phyloP scores from a whole-genome alignment of 805 yeast genomes.

The Diddensiella caesifluorescens region DNA sequence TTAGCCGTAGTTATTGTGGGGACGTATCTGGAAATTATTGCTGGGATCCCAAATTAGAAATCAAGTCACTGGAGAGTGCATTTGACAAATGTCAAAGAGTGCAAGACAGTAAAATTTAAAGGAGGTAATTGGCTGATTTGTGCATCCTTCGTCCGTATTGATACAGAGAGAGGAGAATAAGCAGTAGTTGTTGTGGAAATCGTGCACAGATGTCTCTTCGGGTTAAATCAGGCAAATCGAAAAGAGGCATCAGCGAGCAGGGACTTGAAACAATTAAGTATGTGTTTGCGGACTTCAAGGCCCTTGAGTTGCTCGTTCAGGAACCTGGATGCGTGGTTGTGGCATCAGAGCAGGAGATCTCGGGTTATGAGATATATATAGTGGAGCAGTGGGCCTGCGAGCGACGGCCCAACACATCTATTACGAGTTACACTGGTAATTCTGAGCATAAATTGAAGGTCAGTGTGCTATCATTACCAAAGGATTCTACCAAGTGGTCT shows the following conservation, averaged over 20 bases:
- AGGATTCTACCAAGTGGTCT: slow-evolving; percentile 45
- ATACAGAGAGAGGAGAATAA: too few species aligned
- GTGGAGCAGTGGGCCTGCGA: slow-evolving; percentile 93
- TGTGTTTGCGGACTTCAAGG: slow-evolving; percentile 29
- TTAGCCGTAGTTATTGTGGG: too few species aligned
- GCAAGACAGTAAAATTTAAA: too few species aligned
- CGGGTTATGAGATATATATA: slow-evolving; percentile 83
- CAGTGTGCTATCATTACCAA: slow-evolving; percentile 50
- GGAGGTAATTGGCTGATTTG: too few species aligned
- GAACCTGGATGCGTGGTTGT: slow-evolving; percentile 29
- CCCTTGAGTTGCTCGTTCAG: slow-evolving; percentile 21
- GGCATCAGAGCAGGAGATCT: slow-evolving; percentile 43
- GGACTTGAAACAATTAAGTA: slow-evolving; percentile 18
- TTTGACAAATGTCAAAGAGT: too few species aligned
- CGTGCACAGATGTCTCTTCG: too few species aligned
- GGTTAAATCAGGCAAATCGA: too few species aligned
- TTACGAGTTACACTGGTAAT: slow-evolving; percentile 85
- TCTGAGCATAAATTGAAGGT: slow-evolving; percentile 57
- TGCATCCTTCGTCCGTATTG: background rate
- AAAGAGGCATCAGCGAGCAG: too few species aligned
- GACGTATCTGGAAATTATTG: too few species aligned
- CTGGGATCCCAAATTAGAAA: too few species aligned
- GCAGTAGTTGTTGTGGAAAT: too few species aligned
- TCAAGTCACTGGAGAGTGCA: too few species aligned
- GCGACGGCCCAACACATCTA: slow-evolving; percentile 58